These are phyloP conservation scores for Thelephora terrestris DNA, from an alignment of 1,284 basidiomycete species.

Conservation along the genomic window DNA sequence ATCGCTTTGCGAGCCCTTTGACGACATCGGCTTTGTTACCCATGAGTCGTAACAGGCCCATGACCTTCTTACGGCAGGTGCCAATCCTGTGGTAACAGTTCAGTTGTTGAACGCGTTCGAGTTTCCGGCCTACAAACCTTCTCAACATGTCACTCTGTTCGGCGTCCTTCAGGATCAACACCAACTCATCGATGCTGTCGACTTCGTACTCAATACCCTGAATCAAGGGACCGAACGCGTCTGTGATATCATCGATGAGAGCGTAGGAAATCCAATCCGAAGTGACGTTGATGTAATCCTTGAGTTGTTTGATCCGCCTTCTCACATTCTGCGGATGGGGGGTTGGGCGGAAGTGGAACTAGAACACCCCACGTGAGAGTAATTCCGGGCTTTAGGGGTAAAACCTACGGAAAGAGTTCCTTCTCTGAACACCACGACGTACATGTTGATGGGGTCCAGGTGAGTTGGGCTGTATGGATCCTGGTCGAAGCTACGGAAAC, in stretches of 20 bases:
- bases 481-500: conserved; percentile 99
- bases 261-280: conserved; percentile 99
- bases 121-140: conserved; percentile 24
- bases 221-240: conserved; percentile 97
- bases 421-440: conserved; percentile 98
- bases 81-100: conserved; percentile 61
- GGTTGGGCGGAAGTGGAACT: conserved; percentile 97
- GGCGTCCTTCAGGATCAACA: conserved; percentile 87
- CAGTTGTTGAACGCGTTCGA: background rate
- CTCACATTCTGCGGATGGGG: conserved; percentile 98
- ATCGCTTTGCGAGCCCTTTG: conserved; percentile 95
- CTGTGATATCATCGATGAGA: conserved; percentile 98
- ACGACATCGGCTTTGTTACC: conserved; percentile 99
- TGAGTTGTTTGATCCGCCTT: conserved; percentile 96
- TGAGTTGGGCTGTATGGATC: conserved; percentile 97
- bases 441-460: conserved; percentile 98
- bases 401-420: conserved; percentile 81
- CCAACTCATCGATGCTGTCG: conserved; percentile 97
- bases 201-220: conserved; percentile 99
- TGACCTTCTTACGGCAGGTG: conserved; percentile 98
- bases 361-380: conserved; percentile 5
- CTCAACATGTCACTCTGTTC: conserved; percentile 76
- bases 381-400: background rate
- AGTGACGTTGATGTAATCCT: conserved; percentile 98
- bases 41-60: conserved; percentile 94